Base-by-base conservation (phyloP, 2,329 filamentous ascomycete species). In the Cadophora sp. region DNA sequence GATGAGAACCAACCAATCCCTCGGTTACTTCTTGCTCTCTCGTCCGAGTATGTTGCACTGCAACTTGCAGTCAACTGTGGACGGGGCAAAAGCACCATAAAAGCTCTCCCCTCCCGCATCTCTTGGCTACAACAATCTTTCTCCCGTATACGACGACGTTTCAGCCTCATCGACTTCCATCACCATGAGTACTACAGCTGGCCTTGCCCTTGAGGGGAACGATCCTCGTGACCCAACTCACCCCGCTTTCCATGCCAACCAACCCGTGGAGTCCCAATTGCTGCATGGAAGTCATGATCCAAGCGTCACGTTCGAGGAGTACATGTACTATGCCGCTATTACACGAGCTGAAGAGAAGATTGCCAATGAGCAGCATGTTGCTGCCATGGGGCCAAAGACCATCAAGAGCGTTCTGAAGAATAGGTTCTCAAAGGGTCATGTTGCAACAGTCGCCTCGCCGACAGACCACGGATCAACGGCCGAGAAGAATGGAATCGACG, bases 241-340 rank as follows among this genome's bases (percentile, higher is more conserved):
- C 45, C 65, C 70, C n/a, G 33, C 64, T 4, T 16, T 30, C 3
- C 48, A 39, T 5, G 56, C 36, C 24, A 64, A 67, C 4, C 60
- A 68, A 16, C 62, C 71, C 7, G 65, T 71, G 3, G 73, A 74
- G 50, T 66, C 56, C 2, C 65, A 71, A 33, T 22, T 72, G 24
- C 33, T 69, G 3, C 68, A 70, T 18, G 48, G 48, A n/a, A 70
- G 59, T 66, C 76, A 72, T 73, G 78, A 79, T 58, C 60, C 72
- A 3, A 72, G 50, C 59, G 69, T 79, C 47, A 65, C 73, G 0
- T 79, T 79, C 64, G 78, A 79, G 64, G 78, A 79, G 67, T 79
- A 79, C 61, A 65, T 75, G 51, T 77, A 79, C 70, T 79, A 78
- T 60, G 77, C 76, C 1, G 61, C 73, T 22, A 72, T 74, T 39